Conservation (phyloP, 2,329 filamentous ascomycete genomes). For the Westerdykella aurantiaca region DNA sequence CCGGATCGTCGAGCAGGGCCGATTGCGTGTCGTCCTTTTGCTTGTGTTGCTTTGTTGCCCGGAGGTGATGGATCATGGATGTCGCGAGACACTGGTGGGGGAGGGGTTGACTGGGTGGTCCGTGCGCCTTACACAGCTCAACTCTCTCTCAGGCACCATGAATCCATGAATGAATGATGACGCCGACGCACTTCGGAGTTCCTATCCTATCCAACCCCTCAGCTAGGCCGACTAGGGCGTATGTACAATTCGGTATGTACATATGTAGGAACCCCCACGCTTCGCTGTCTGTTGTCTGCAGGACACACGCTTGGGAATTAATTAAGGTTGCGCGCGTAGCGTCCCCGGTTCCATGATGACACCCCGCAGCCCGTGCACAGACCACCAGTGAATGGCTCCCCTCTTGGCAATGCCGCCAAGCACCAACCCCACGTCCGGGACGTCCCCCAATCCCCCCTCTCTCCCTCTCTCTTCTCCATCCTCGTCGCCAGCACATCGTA, state of each 20-base stretch:
- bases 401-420: neutral
- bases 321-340: constrained; percentile 21
- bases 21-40: no score
- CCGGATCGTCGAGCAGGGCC: no score
- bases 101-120: no score
- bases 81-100: no score
- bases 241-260: no score
- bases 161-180: no score
- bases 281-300: neutral
- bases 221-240: constrained; percentile 1
- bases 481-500: constrained; percentile 24
- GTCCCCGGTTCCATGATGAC: constrained; percentile 4
- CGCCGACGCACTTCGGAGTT: no score
- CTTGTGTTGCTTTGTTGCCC: no score
- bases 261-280: constrained; percentile 15
- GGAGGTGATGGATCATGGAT: no score
- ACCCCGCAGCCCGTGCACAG: neutral
- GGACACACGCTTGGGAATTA: constrained; percentile 7
- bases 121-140: no score
- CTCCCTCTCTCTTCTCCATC: neutral
- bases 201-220: constrained; percentile 5
- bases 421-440: constrained; percentile 2
- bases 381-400: neutral
- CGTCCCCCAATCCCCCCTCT: no score
- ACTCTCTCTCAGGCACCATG: no score